Base-by-base conservation (phyloP, 345 rosid genomes). In the Iberis pinnata region DNA sequence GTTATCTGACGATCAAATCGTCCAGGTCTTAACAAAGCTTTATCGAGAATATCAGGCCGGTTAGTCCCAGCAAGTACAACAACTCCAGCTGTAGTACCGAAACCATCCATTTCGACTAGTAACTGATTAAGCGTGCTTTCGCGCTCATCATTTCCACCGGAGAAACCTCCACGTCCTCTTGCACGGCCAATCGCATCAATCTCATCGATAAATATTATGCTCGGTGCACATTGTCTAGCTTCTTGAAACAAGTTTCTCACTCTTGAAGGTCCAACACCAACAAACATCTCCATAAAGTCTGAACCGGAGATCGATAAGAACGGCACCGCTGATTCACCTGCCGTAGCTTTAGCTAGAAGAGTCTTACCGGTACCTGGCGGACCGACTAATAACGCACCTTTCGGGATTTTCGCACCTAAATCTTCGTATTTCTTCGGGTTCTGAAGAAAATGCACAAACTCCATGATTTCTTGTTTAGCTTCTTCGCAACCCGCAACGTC, bases 261-360 rank as follows among this genome's bases (percentile, higher is more conserved):
- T 64, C 96, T 84, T 18, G 98, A 87, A 35, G 96, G 98, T 63
- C 98, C 98, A 71, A 87, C 95, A 43, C 96, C 98, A 65, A 90
- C 98, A 79, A 90, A 90, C 96, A 90, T 82, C 74, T 90, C 98
- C 89, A 84, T 80, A 70, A 90, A 90, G 76, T 90, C 98, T 15
- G 98, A 90, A 47, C 96, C 98, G 25, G 95, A 82, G 43, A 87
- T 90, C 6, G 98, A 87, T 15, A 90, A 70, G 47, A 90, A 90
- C 9, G 95, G 98, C 59, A 90, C 98, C 22, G 64, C 95, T 44
- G 95, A 90, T 79, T 87, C 98, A 22, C 95, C 96, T 10, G 96
- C 96, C 46, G 98, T 87, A 56, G 95, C 98, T 84, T 90, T 90
- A 17, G 95, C 95, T 22, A 22, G 25, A 22, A 22, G 25, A 6